These are phyloP conservation scores for Capsicum baccatum DNA, from an alignment of 257 asterid species.

Conservation along the genomic window DNA sequence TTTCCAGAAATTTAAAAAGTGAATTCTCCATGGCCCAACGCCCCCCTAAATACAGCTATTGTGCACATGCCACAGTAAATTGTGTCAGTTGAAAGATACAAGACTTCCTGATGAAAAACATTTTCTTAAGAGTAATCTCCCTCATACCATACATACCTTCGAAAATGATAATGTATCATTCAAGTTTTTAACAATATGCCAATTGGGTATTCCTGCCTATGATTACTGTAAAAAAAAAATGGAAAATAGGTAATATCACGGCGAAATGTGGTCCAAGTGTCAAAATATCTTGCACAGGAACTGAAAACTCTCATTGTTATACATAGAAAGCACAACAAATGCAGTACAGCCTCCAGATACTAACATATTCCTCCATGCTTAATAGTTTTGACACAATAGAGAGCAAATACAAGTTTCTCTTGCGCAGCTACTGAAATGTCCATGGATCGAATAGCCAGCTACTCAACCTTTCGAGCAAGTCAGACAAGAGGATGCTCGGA, in stretches of 20 bases:
- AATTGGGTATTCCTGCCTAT: too few species aligned
- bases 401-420: neutral
- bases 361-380: neutral
- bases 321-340: slow-evolving; percentile 2
- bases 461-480: neutral
- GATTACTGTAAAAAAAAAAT: too few species aligned
- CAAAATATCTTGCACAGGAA: neutral
- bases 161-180: too few species aligned
- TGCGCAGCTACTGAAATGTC: neutral
- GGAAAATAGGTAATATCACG: neutral
- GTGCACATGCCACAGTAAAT: too few species aligned
- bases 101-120: too few species aligned
- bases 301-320: neutral
- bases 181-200: too few species aligned
- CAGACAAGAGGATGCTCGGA: neutral
- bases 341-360: neutral
- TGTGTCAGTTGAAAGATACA: too few species aligned
- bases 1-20: too few species aligned
- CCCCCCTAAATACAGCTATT: too few species aligned
- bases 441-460: neutral
- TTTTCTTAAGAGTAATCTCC: too few species aligned
- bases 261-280: neutral
- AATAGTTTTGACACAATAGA: neutral
- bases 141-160: too few species aligned
- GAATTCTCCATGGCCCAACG: too few species aligned